Evolutionary conservation across 2,329 filamentous ascomycete genomes (phyloP).

Genomic region (Colletotrichum sp.): DNA sequence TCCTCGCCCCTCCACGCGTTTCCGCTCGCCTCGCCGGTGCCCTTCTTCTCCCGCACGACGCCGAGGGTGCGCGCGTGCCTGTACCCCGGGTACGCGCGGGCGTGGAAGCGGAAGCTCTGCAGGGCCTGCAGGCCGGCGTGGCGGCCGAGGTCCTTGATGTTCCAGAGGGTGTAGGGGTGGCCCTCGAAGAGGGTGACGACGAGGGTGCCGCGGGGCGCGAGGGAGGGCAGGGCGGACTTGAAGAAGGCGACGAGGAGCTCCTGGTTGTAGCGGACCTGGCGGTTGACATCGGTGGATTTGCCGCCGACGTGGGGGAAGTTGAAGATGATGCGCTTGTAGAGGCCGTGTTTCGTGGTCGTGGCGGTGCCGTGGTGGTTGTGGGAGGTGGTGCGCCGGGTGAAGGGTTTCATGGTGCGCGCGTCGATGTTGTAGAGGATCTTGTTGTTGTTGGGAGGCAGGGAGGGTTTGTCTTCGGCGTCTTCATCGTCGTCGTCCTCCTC

Average conservation of each 20-base stretch:
- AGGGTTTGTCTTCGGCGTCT: constrained; percentile 9
- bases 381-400: constrained; percentile 30
- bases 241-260: constrained; percentile 76
- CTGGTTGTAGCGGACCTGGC: constrained; percentile 93
- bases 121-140: constrained; percentile 76
- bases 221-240: constrained; percentile 52
- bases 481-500: not conserved
- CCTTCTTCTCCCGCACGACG: constrained; percentile 55
- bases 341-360: constrained; percentile 25
- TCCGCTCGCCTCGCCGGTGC: constrained; percentile 45
- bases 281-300: constrained; percentile 88
- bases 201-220: constrained; percentile 65
- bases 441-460: constrained; percentile 31
- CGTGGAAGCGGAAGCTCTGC: constrained; percentile 73
- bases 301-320: constrained; percentile 98
- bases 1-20: constrained; percentile 47
- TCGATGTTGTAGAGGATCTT: constrained; percentile 68
- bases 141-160: constrained; percentile 84
- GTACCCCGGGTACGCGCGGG: constrained; percentile 74
- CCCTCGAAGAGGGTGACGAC: constrained; percentile 91
- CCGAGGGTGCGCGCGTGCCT: constrained; percentile 76
- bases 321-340: constrained; percentile 84
- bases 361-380: constrained; percentile 26
- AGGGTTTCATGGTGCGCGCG: constrained; percentile 67
- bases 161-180: constrained; percentile 95